A percentile compares a stretch with the other conserved stretches of the same genome.
These are phyloP conservation scores for Fistulina hepatica DNA, from an alignment of 1,284 basidiomycete genomes.

Conservation along the genomic window DNA sequence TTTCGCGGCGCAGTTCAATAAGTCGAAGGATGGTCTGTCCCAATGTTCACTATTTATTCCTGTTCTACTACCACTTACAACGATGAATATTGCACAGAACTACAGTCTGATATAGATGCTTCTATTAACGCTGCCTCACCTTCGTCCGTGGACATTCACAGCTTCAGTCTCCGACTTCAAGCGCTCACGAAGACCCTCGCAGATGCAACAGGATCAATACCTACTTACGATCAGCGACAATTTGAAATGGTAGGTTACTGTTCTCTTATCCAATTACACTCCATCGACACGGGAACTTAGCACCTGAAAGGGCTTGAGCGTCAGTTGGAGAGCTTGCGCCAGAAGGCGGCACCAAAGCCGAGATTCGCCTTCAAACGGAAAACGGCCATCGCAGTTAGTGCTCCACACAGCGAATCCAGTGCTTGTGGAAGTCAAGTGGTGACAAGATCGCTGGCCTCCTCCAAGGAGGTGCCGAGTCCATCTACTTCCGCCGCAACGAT, in stretches of 20 bases:
- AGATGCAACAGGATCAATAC: constrained; percentile 51
- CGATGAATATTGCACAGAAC: constrained; percentile 23
- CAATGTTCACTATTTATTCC: background rate
- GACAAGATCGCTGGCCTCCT: too few species aligned
- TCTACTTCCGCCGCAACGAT: constrained; percentile 28
- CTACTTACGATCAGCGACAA: constrained; percentile 64
- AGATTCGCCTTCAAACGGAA: constrained; percentile 69
- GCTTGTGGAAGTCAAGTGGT: too few species aligned
- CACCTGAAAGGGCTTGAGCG: constrained; percentile 49
- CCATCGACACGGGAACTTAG: constrained; percentile 23
- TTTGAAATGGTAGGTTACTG: constrained; percentile 47
- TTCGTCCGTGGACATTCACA: constrained; percentile 22
- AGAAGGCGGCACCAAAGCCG: constrained; percentile 36
- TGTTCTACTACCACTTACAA: constrained; percentile 5
- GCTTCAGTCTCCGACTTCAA: constrained; percentile 36
- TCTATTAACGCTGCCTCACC: constrained; percentile 19
- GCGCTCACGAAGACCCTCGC: constrained; percentile 50
- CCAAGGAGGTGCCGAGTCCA: too few species aligned
- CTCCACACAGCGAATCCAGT: too few species aligned
- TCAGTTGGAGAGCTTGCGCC: constrained; percentile 39
- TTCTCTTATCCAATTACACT: constrained; percentile 3
- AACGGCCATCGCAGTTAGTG: constrained; percentile 12
- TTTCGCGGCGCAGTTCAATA: background rate
- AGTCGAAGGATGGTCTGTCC: background rate
- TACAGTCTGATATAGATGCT: constrained; percentile 28